Evolutionary conservation across 2,329 filamentous ascomycete genomes (phyloP).

Genomic region (Cladobotryum mycophilum): DNA sequence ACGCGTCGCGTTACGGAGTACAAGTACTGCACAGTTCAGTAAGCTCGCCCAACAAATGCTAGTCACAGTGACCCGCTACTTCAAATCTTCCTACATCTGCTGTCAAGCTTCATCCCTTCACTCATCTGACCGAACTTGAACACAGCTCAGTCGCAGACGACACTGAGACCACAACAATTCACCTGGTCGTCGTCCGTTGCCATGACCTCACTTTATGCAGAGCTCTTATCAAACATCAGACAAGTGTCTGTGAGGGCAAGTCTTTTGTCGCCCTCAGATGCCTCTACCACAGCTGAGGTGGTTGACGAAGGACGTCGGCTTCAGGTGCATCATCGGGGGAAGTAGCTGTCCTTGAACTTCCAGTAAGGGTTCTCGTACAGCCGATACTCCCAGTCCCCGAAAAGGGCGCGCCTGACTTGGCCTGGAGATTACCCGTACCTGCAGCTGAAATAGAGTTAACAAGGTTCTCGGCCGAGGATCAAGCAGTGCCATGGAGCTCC

Average conservation of each 20-base stretch:
- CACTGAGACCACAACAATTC: too few relatives aligned
- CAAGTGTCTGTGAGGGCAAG: slow-evolving; percentile 55
- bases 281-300: slow-evolving; percentile 38
- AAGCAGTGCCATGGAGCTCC: slow-evolving; percentile 51
- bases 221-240: slow-evolving; percentile 58
- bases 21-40: too few relatives aligned
- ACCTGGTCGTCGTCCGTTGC: not conserved
- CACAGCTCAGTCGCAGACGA: too few relatives aligned
- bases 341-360: slow-evolving; percentile 33
- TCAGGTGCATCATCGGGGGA: slow-evolving; percentile 41
- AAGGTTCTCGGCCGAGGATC: slow-evolving; percentile 28
- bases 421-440: slow-evolving; percentile 48
- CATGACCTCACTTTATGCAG: slow-evolving; percentile 50
- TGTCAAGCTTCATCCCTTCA: too few relatives aligned
- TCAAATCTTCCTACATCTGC: too few relatives aligned
- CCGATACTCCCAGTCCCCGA: slow-evolving; percentile 33
- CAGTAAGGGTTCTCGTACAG: slow-evolving; percentile 31
- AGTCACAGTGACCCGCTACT: too few relatives aligned
- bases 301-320: slow-evolving; percentile 40
- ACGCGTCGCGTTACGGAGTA: too few relatives aligned
- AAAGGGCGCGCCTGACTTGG: slow-evolving; percentile 29
- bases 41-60: too few relatives aligned
- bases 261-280: slow-evolving; percentile 37
- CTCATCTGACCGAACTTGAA: too few relatives aligned
- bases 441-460: slow-evolving; percentile 17